These are phyloP conservation scores for Epichloe aotearoae DNA, from an alignment of 2,329 filamentous ascomycete genomes.

Conservation along the genomic window DNA sequence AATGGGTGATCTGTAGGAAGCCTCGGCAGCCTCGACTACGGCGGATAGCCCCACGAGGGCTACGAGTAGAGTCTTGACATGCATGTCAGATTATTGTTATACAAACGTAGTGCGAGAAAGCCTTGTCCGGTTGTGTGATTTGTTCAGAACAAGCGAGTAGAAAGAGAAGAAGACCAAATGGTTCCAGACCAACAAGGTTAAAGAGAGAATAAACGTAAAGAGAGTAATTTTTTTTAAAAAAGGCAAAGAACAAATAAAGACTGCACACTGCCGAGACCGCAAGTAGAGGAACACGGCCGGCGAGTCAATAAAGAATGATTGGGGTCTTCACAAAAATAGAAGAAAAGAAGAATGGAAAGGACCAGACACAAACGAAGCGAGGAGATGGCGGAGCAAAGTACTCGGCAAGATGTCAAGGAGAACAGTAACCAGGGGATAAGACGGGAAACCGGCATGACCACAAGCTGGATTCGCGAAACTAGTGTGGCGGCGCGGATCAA, in stretches of 20 bases:
- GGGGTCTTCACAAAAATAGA: slow-evolving; percentile 20
- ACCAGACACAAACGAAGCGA: slow-evolving; percentile 29
- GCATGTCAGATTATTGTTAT: slow-evolving; percentile 23
- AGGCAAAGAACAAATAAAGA: slow-evolving; percentile 20
- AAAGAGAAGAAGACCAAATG: slow-evolving; percentile 13
- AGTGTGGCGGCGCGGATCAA: not conserved
- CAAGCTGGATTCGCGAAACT: slow-evolving; percentile 7
- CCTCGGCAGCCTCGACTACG: slow-evolving; percentile 28
- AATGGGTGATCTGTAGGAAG: slow-evolving; percentile 25
- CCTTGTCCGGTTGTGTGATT: slow-evolving; percentile 3
- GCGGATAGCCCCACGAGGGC: slow-evolving; percentile 29
- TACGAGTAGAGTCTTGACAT: slow-evolving; percentile 35
- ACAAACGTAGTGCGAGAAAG: slow-evolving; percentile 2
- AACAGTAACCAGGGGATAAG: slow-evolving; percentile 17
- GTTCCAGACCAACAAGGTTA: slow-evolving; percentile 10
- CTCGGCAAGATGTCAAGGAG: slow-evolving; percentile 25
- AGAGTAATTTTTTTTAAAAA: too few species aligned
- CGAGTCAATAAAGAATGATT: slow-evolving; percentile 3
- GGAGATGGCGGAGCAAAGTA: slow-evolving; percentile 18
- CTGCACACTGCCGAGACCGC: slow-evolving; percentile 8
- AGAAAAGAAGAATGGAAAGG: slow-evolving; percentile 22
- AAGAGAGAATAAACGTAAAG: slow-evolving; percentile 8
- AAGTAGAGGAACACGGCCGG: slow-evolving; percentile 16
- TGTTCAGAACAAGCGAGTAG: not conserved
- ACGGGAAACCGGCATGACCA: slow-evolving; percentile 15